Base-by-base conservation (phyloP, 2,329 filamentous ascomycete species). In the Lachnellula suecica region DNA sequence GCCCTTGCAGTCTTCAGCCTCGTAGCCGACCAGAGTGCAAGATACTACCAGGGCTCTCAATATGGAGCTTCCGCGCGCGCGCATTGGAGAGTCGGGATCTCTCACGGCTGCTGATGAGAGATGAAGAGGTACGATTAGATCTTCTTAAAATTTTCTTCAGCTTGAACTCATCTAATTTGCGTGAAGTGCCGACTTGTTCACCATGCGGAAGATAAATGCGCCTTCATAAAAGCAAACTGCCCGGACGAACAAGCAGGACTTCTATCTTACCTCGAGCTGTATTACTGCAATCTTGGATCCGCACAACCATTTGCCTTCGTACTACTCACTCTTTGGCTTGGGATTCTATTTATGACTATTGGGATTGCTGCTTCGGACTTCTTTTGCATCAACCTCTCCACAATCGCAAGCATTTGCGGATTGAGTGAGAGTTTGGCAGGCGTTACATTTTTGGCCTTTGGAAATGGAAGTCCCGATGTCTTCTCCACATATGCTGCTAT, bases 401-500 rank as follows among this genome's bases (percentile, higher is more conserved):
- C 94, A 11, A 94, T 99, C 63, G 87, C 94, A 20, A 87, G 81
- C 51, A 84, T 97, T 47, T 78, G 97, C 24, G 92, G 93, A 19
- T 87, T 99, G 76, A 97, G 92, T 70, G 92, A 99, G 74, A 97
- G 91, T 69, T 80, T 99, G 71, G 91, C 94, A 0, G 94, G 94
- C 31, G 95, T 99, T 24, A 99, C 94, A 0, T 96, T 99, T 65
- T 75, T 99, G 47, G 94, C 94, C 8, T 95, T 99, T 71, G 94
- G 94, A 59, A 99, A 99, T 75, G 94, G 94, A 47, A 97, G 93
- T 56, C 94, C 94, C 2, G 94, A 99, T 71, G 92, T 99, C 42
- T 99, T 99, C 71, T 97, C 92, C 60, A 99, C 94, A 2, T 97
- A 99, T 72, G 94, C 94, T 15, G 95, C 94, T 61, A 97, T 99